Evolutionary conservation across 1,139 yeast genomes (phyloP), one percentile per base, ranked within the genome.

Genomic region (Yamadazyma sp.): DNA sequence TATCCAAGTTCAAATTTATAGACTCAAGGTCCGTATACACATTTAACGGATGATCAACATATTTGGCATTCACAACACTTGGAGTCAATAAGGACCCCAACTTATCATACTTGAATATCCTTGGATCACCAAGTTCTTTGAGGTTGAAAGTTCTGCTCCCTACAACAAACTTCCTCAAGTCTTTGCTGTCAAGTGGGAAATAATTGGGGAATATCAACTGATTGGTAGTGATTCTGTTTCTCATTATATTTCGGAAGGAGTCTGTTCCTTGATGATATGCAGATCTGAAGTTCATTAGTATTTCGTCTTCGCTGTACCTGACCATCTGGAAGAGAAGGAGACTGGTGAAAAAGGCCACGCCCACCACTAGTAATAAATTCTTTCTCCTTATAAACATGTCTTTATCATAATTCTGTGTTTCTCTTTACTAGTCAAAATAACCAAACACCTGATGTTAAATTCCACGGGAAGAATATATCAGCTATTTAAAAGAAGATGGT

Each of bases 171-270:
- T 29, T 25, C n/a, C 36, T 22, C 17, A 57, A 38, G 7, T 47
- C 47, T 10, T 45, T 41, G 3, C 46, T 36, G 3, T 45, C 44
- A 5, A 45, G 22, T 1, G 52, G 52, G 35, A 54, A 54, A 24
- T 34, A 34, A 13, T 36, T 38, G 2, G 61, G 61, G 36, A 56
- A 56, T 11, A 57, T 42, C 3, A 56, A 24, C 35, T 55, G 60
- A 27, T 55, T 54, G 16, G 38, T 51, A 16, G 41, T 37, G 17
- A 49, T 44, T 22, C 47, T 37, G 13, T 46, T 41, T 15, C 40
- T 45, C 6, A 43, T 17, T 5, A 42, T 25, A 16, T 15, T 27
- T 18, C 35, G 22, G 15, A 50, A 36, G 2, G 50, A 25, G 14
- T 40, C 35, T 6, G 46, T 32, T 3, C 50, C 50, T 24, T 35